Conservation (phyloP, 2,329 filamentous ascomycete genomes). For the Cladophialophora bantiana region DNA sequence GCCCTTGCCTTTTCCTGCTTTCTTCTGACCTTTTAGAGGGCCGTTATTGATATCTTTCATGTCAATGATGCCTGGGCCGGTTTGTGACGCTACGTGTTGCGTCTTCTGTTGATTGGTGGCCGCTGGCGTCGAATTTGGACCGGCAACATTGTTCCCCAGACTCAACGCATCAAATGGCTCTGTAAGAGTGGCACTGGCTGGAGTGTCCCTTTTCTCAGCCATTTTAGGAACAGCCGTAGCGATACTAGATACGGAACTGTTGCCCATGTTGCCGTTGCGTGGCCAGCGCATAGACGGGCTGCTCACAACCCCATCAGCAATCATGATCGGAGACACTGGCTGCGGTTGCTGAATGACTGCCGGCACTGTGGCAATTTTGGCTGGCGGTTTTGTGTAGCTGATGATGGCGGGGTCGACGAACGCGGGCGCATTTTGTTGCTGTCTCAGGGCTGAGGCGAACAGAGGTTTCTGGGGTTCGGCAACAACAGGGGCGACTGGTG, state of each 20-base stretch:
- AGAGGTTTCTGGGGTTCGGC: conserved; percentile 14
- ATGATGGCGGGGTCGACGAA: conserved; percentile 87
- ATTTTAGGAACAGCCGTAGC: conserved; percentile 33
- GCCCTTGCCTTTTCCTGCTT: conserved; percentile 62
- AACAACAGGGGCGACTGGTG: conserved; percentile 29
- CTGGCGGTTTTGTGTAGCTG: conserved; percentile 61
- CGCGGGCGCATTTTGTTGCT: conserved; percentile 37
- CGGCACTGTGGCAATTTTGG: conserved; percentile 20
- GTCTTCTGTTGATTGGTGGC: conserved; percentile 27
- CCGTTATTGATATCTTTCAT: conserved; percentile 47
- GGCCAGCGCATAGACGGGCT: conserved; percentile 31
- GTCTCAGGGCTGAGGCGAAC: conserved; percentile 25
- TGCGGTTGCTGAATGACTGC: conserved; percentile 33
- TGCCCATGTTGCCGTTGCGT: conserved; percentile 24
- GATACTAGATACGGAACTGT: conserved; percentile 40
- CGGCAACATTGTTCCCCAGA: conserved; percentile 40
- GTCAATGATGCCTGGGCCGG: conserved; percentile 40
- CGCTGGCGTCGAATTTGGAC: conserved; percentile 23
- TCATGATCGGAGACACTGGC: conserved; percentile 43
- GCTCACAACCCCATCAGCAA: conserved; percentile 41
- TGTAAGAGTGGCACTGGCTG: conserved; percentile 50
- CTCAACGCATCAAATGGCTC: conserved; percentile 56
- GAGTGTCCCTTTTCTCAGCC: conserved; percentile 41
- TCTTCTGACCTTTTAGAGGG: conserved; percentile 41
- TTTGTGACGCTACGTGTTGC: conserved; percentile 54